Conservation (phyloP, 2,329 filamentous ascomycete species). For the Beauveria varroae region DNA sequence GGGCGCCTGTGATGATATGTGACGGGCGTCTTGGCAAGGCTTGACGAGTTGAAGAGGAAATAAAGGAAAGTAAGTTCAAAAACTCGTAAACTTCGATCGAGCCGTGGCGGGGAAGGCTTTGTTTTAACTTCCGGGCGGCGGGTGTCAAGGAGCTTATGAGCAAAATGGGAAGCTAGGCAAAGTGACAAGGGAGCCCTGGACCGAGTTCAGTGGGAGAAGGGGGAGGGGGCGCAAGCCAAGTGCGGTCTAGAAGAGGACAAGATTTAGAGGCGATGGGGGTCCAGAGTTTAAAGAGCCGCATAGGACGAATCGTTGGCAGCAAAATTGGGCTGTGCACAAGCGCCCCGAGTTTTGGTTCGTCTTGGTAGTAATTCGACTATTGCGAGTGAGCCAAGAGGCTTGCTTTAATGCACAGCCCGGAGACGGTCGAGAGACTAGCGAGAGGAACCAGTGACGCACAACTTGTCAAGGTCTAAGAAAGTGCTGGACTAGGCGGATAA, state of each 20-base stretch:
- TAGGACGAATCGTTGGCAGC: slow-evolving; percentile 5
- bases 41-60: neutral
- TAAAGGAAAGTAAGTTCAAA: neutral
- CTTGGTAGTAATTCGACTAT: neutral
- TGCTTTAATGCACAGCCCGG: neutral
- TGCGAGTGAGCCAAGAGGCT: neutral
- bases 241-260: slow-evolving; percentile 12
- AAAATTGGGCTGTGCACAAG: slow-evolving; percentile 9
- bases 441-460: neutral
- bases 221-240: neutral
- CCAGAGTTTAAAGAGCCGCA: slow-evolving; percentile 13
- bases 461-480: neutral
- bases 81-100: slow-evolving; percentile 8
- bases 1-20: neutral
- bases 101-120: slow-evolving; percentile 9
- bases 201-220: neutral
- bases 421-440: neutral
- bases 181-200: neutral
- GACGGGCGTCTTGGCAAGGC: neutral
- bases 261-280: slow-evolving; percentile 11
- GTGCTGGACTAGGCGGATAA: neutral
- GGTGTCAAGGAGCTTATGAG: slow-evolving; percentile 10
- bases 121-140: slow-evolving; percentile 10
- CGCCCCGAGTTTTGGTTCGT: neutral
- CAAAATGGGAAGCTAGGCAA: slow-evolving; percentile 6